These are phyloP conservation scores for Periconia sp. DNA, from an alignment of 2,329 filamentous ascomycete species.

Conservation along the genomic window DNA sequence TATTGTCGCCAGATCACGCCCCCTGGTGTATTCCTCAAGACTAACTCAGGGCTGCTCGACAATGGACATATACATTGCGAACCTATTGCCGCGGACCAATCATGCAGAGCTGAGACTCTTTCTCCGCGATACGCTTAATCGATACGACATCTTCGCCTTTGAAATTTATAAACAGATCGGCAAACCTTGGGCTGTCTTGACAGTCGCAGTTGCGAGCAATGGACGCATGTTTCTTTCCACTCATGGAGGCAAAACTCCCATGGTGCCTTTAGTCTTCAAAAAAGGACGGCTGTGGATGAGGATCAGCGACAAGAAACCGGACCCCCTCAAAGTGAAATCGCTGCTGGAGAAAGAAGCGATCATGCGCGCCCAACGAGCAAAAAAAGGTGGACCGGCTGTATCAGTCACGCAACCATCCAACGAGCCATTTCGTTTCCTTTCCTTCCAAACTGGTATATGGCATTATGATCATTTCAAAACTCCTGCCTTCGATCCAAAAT, in stretches of 20 bases:
- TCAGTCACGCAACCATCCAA: slow-evolving; percentile 12
- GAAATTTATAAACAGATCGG: slow-evolving; percentile 47
- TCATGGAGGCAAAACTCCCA: slow-evolving; percentile 26
- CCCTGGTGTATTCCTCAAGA: too few species aligned
- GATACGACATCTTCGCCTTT: slow-evolving; percentile 46
- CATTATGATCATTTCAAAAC: slow-evolving; percentile 34
- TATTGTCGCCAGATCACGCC: neutral
- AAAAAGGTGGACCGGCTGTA: slow-evolving; percentile 5
- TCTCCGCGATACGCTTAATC: slow-evolving; percentile 42
- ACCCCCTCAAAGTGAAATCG: slow-evolving; percentile 23
- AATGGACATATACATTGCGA: slow-evolving; percentile 30
- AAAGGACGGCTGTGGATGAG: slow-evolving; percentile 13
- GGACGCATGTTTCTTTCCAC: slow-evolving; percentile 48
- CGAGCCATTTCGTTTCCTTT: slow-evolving; percentile 27
- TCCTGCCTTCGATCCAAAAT: slow-evolving; percentile 47
- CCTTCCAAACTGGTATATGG: slow-evolving; percentile 46
- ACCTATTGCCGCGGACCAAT: slow-evolving; percentile 46
- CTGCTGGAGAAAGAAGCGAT: slow-evolving; percentile 25
- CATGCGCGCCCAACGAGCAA: slow-evolving; percentile 14
- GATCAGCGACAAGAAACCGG: slow-evolving; percentile 21
- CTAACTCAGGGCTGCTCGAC: too few species aligned
- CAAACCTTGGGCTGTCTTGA: slow-evolving; percentile 45
- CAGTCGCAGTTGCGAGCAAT: slow-evolving; percentile 46
- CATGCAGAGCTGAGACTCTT: slow-evolving; percentile 45
- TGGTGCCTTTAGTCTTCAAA: slow-evolving; percentile 9